Base-by-base conservation (phyloP, 345 rosid species). In the Lepidium sativum region DNA sequence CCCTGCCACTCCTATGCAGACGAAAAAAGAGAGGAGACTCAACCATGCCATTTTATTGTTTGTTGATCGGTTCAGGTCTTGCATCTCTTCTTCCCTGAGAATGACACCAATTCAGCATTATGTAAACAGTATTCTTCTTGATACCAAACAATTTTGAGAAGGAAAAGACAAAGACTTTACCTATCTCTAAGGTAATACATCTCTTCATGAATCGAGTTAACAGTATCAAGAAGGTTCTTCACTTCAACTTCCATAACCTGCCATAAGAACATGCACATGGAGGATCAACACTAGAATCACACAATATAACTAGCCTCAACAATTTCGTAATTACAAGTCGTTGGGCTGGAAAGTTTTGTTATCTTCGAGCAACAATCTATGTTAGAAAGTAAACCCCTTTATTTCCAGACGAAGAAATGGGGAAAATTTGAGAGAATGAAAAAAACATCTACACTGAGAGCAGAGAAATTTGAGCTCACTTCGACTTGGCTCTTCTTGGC, bases 11-110 rank as follows among this genome's bases (percentile, higher is more conserved):
- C 96, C 82, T 43, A 90, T 49, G 83, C 91, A 86, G 23, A 94
- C 81, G 37, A 80, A 45, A 13, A 90, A 88, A 0, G 97, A 90
- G 20, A 94, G 80, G 12, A 86, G 51, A 71, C 96, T 81, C 48
- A 94, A 69, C 89, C 83, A 80, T 10, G 84, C 92, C 99, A 94
- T 94, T 67, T 69, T 90, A 6, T 81, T 41, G 75, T 85, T 88
- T 0, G 99, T 94, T 5, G 82, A 68, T 45, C 62, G 70, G 77
- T 86, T 94, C 66, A 94, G 72, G 4, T 81, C 91, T 77, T 88
- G 92, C 99, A 90, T 94, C 79, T 90, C 88, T 49, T 83, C 91
- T 81, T 90, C 99, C 69, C 97, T 90, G 88, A 32, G 64, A 34
- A 54, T 3, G 32, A 33, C 57, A 67, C 29, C 21, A 70, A 31